A percentile compares a stretch with the other conserved stretches of the same genome.
phyloP scores from a whole-genome alignment of 352 stramenopile genomes.

The Globisporangium spiculum region DNA sequence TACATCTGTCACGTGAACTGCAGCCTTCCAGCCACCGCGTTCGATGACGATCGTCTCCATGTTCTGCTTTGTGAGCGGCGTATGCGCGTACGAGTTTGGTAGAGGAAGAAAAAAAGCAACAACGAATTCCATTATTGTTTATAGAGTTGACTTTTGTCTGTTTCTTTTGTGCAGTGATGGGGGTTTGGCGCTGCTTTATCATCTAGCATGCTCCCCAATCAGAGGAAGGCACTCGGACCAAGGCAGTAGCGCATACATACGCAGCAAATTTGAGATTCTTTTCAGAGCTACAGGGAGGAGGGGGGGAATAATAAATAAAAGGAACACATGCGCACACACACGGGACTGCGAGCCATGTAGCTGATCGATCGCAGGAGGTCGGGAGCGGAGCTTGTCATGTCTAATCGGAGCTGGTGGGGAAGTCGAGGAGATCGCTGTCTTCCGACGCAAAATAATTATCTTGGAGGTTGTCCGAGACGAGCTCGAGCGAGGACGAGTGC shows the following conservation, averaged over 20 bases:
- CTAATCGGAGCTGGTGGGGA: conserved; percentile 28
- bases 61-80: not conserved
- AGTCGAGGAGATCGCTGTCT: conserved; percentile 69
- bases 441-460: conserved; percentile 66
- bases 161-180: conserved; percentile 4
- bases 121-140: conserved; percentile 17
- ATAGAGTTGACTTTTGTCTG: conserved; percentile 7
- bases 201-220: not conserved
- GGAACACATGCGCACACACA: conserved; percentile 21
- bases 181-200: not conserved
- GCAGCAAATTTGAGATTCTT: conserved; percentile 8
- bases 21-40: not conserved
- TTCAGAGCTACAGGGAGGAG: conserved; percentile 12
- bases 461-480: conserved; percentile 76
- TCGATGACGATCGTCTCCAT: not conserved
- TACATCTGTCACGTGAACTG: not conserved
- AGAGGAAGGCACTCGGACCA: not conserved
- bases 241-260: conserved; percentile 14
- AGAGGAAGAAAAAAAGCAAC: conserved; percentile 4
- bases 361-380: not conserved
- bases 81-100: not conserved
- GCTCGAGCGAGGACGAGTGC: conserved; percentile 46
- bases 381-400: not conserved
- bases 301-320: conserved; percentile 29
- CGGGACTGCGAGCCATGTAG: conserved; percentile 9